These are phyloP conservation scores for Yamadazyma taylorii DNA, from an alignment of 1,139 yeast genomes.

Conservation along the genomic window DNA sequence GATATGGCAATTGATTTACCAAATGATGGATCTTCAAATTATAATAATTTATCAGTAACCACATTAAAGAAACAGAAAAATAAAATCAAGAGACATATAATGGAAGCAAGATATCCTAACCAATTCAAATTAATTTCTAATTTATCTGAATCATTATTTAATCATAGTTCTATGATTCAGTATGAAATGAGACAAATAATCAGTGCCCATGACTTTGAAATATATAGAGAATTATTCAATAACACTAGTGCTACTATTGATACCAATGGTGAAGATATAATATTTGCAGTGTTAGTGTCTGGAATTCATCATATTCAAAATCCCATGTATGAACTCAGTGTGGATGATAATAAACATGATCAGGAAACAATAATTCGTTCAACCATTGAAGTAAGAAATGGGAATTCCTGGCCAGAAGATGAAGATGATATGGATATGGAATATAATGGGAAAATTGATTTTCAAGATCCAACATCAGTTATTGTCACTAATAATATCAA, in stretches of 20 bases:
- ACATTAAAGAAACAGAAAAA: conserved; percentile 36
- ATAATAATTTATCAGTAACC: conserved; percentile 29
- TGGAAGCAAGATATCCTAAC: conserved; percentile 41
- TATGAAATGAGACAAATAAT: conserved; percentile 28
- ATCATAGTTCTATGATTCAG: conserved; percentile 34
- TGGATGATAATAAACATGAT: too few relatives aligned
- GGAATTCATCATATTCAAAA: conserved; percentile 25
- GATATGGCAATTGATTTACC: conserved; percentile 40
- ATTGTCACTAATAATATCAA: conserved; percentile 29
- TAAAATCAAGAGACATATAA: conserved; percentile 28
- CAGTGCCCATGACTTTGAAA: conserved; percentile 16
- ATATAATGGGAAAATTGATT: conserved; percentile 35
- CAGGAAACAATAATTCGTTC: too few relatives aligned
- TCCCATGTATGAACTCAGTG: conserved; percentile 5
- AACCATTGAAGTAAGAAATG: conserved; percentile 44
- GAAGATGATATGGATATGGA: conserved; percentile 28
- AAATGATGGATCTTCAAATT: conserved; percentile 10
- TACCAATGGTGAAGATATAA: conserved; percentile 37
- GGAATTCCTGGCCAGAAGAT: conserved; percentile 40
- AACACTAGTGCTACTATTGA: conserved; percentile 19
- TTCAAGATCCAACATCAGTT: conserved; percentile 47
- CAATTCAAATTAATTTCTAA: conserved; percentile 35
- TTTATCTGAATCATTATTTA: conserved; percentile 40
- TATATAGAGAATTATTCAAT: conserved; percentile 14
- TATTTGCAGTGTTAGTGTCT: conserved; percentile 38